Percentiles rank a stretch among this genome's conserved stretches.
phyloP scores from a whole-genome alignment of 208 protist species.

The Leishmania aethiopica region DNA sequence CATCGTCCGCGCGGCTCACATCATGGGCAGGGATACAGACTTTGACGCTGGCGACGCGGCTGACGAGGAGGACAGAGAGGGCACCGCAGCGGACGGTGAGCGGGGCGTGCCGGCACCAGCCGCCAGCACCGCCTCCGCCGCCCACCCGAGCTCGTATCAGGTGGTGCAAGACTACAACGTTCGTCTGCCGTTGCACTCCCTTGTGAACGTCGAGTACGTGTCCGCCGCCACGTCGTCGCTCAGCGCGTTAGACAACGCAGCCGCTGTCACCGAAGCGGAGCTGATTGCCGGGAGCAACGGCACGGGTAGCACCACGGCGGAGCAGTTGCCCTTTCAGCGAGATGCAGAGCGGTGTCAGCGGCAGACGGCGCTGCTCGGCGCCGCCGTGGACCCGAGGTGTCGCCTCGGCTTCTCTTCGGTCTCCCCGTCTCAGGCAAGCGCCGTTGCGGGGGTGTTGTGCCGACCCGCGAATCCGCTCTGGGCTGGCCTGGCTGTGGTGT shows the following conservation, averaged over 20 bases:
- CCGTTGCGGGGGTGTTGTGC: slow-evolving; percentile 16
- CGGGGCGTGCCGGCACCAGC: background rate
- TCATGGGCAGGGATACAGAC: background rate
- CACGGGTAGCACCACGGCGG: background rate
- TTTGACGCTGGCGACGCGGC: background rate
- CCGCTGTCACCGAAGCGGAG: background rate
- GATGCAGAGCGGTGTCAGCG: slow-evolving; percentile 13
- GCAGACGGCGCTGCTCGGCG: slow-evolving; percentile 15
- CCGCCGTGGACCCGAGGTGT: slow-evolving; percentile 15
- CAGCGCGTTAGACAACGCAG: slow-evolving; percentile 1
- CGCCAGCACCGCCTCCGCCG: background rate
- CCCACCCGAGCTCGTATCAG: background rate
- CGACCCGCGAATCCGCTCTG: slow-evolving; percentile 14
- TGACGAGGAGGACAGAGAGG: background rate
- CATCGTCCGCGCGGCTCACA: slow-evolving; percentile 42
- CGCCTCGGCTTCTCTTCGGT: slow-evolving; percentile 25
- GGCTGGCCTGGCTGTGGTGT: slow-evolving; percentile 26
- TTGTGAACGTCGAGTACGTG: slow-evolving; percentile 84
- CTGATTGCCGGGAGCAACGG: background rate
- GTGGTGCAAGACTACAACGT: slow-evolving; percentile 43
- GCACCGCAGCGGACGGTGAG: slow-evolving; percentile 5
- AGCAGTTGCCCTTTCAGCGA: slow-evolving; percentile 8
- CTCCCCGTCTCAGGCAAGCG: background rate
- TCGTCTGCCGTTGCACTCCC: slow-evolving; percentile 59
- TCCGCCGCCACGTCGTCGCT: slow-evolving; percentile 63